Evolutionary conservation across 139 green algal genomes (phyloP).

Genomic region (Chlorella vulgaris): DNA sequence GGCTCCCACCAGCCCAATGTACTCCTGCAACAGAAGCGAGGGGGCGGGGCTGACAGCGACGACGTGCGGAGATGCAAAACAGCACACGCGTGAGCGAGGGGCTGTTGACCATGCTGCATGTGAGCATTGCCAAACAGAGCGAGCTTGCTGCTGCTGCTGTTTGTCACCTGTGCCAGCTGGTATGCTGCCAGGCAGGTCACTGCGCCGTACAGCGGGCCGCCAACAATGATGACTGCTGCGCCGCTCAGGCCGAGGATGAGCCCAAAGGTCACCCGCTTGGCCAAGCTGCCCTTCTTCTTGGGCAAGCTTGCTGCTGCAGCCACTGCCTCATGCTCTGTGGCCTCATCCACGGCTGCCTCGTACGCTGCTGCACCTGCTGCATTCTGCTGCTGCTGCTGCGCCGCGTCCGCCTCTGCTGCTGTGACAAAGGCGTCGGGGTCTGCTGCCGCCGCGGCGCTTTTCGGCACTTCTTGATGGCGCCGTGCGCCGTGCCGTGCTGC

Average conservation of each 20-base stretch:
- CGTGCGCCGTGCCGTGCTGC: too few relatives aligned
- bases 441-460: not conserved
- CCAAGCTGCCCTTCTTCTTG: slow-evolving; percentile 49
- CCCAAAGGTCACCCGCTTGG: slow-evolving; percentile 67
- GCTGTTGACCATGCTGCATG: too few relatives aligned
- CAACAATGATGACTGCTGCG: slow-evolving; percentile 62
- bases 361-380: not conserved
- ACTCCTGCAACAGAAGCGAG: slow-evolving; percentile 47
- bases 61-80: too few relatives aligned
- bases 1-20: slow-evolving; percentile 52
- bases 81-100: too few relatives aligned
- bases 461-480: not conserved
- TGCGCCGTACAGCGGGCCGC: slow-evolving; percentile 63
- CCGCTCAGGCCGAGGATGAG: slow-evolving; percentile 59
- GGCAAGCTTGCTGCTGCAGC: not conserved
- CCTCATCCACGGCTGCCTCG: not conserved
- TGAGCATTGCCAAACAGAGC: not conserved
- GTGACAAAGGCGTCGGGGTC: not conserved
- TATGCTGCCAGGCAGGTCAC: slow-evolving; percentile 70
- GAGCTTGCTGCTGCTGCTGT: not conserved
- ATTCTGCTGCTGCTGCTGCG: slow-evolving; percentile 3
- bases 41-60: too few relatives aligned
- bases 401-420: not conserved
- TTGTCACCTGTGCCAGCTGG: slow-evolving; percentile 59
- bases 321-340: too few relatives aligned